Conservation (phyloP, 2,329 filamentous ascomycete species). For the Clonostachys rosea region DNA sequence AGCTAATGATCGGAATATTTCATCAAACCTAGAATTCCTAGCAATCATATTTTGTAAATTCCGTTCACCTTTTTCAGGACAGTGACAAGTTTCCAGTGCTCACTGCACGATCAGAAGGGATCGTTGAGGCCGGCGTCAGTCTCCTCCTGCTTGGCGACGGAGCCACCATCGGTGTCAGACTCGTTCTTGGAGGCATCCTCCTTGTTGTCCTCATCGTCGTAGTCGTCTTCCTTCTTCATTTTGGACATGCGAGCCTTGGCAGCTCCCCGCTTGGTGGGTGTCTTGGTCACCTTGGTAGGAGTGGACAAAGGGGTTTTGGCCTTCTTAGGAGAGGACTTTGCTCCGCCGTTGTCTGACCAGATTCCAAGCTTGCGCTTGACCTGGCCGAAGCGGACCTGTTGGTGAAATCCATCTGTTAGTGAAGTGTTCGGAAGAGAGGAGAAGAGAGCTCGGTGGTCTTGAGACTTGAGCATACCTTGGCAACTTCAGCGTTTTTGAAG, state of each 20-base stretch:
- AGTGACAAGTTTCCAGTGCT: no score
- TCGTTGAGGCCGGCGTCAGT: background rate
- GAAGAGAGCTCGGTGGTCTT: background rate
- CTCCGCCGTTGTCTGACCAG: constrained; percentile 12
- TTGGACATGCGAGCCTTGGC: constrained; percentile 11
- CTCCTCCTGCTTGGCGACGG: background rate
- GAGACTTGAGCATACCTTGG: constrained; percentile 26
- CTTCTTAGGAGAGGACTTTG: constrained; percentile 13
- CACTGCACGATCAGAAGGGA: background rate
- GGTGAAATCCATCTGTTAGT: background rate
- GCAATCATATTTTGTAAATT: no score
- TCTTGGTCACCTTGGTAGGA: constrained; percentile 22
- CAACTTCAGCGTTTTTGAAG: constrained; percentile 39
- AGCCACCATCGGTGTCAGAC: background rate
- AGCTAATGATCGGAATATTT: no score
- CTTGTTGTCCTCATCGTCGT: background rate
- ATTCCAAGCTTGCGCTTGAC: constrained; percentile 42
- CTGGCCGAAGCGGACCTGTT: constrained; percentile 41
- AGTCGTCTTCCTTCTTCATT: constrained; percentile 8
- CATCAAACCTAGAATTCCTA: no score
- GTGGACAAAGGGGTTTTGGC: constrained; percentile 4
- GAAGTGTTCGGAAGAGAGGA: background rate
- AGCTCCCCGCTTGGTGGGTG: constrained; percentile 10
- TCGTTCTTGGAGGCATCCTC: background rate
- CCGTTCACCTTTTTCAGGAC: background rate